phyloP scores from a whole-genome alignment of 805 yeast genomes.

The Osmozyma mogii region DNA sequence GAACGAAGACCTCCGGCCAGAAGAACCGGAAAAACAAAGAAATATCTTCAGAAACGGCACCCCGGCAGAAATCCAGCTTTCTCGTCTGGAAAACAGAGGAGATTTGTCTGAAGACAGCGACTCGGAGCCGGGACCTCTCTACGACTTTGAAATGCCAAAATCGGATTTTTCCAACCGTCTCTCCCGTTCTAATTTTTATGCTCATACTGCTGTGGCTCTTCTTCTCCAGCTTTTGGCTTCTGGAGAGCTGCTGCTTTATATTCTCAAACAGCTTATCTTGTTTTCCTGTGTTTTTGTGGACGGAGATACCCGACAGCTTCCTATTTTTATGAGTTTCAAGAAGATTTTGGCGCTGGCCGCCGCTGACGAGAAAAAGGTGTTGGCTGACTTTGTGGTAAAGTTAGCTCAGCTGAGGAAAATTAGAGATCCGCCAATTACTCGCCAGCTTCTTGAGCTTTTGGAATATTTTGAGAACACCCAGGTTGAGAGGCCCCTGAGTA shows the following conservation, averaged over 20 bases:
- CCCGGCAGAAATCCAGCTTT: too few relatives aligned
- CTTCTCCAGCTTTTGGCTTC: conserved; percentile 16
- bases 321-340: conserved; percentile 11
- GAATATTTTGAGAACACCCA: too few relatives aligned
- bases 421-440: background rate
- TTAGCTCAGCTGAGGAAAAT: conserved; percentile 7
- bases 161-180: too few relatives aligned
- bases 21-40: too few relatives aligned
- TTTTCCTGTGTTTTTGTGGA: conserved; percentile 15
- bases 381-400: conserved; percentile 19
- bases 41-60: too few relatives aligned
- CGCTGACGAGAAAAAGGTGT: conserved; percentile 8
- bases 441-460: background rate
- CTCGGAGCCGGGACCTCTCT: conserved; percentile 9
- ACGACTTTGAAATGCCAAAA: too few relatives aligned
- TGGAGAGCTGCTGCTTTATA: conserved; percentile 22
- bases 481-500: too few relatives aligned
- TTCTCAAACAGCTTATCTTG: conserved; percentile 18
- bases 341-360: conserved; percentile 15
- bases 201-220: too few relatives aligned
- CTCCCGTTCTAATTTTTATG: too few relatives aligned
- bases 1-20: too few relatives aligned
- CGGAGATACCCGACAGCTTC: conserved; percentile 9
- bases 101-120: conserved; percentile 25
- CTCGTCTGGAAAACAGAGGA: too few relatives aligned